Percentiles rank a stretch among this genome's conserved stretches.
Evolutionary conservation across 164 flowering plant genomes (phyloP).

Genomic region (Tetrastigma voinierianum): DNA sequence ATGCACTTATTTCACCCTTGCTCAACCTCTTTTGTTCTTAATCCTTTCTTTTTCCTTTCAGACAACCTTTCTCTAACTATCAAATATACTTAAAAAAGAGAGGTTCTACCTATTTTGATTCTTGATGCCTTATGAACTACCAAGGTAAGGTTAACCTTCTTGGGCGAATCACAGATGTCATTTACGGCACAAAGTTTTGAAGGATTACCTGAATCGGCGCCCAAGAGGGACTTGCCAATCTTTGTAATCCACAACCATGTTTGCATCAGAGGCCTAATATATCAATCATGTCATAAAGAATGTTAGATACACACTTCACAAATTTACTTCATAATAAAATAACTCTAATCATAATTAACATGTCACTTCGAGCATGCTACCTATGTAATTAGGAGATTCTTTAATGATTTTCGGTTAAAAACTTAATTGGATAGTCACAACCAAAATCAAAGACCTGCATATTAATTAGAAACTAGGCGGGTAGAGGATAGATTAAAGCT

Average conservation of each 20-base stretch:
- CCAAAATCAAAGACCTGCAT: too few species aligned
- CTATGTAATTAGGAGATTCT: too few species aligned
- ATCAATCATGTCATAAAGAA: slow-evolving; percentile 10
- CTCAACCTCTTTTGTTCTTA: neutral
- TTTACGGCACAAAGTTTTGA: slow-evolving; percentile 1
- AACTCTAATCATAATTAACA: neutral
- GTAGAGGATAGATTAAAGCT: neutral
- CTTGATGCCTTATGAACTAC: neutral
- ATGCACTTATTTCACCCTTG: neutral
- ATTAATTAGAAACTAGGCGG: neutral
- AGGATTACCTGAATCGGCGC: slow-evolving; percentile 77
- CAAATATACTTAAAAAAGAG: too few species aligned
- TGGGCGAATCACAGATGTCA: neutral
- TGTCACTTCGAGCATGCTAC: too few species aligned
- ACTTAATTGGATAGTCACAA: too few species aligned
- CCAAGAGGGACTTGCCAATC: slow-evolving; percentile 99
- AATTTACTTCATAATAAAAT: neutral
- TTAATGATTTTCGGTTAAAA: too few species aligned
- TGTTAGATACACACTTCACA: neutral
- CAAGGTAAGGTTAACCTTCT: neutral
- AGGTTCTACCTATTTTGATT: neutral
- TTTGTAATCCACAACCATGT: slow-evolving; percentile 79
- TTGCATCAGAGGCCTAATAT: slow-evolving; percentile 71
- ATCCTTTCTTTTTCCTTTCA: too few species aligned
- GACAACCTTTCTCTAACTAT: too few species aligned